Evolutionary conservation across 108 stramenopile species (phyloP).

Genomic region (Fistulifera pelliculosa): DNA sequence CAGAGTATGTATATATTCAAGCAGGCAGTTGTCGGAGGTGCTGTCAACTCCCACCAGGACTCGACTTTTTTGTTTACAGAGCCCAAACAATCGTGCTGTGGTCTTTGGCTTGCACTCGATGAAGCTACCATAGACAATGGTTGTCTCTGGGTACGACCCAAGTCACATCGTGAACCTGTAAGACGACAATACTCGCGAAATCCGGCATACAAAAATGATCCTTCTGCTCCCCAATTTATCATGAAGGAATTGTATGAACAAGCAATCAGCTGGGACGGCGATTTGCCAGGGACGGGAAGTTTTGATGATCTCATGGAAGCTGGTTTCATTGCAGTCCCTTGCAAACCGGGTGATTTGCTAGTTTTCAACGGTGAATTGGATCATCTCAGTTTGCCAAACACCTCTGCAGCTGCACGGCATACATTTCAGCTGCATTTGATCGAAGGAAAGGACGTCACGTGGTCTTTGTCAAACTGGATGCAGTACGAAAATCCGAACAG

Average conservation of each 20-base stretch:
- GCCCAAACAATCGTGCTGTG: slow-evolving; percentile 82
- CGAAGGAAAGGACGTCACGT: slow-evolving; percentile 58
- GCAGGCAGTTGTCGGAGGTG: slow-evolving; percentile 75
- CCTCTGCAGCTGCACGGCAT: slow-evolving; percentile 52
- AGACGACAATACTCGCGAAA: slow-evolving; percentile 77
- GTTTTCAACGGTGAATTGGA: slow-evolving; percentile 81
- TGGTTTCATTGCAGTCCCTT: slow-evolving; percentile 80
- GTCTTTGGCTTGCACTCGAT: slow-evolving; percentile 91
- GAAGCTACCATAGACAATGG: slow-evolving; percentile 89
- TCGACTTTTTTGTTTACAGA: slow-evolving; percentile 86
- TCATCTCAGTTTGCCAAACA: slow-evolving; percentile 84
- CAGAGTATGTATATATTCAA: slow-evolving; percentile 97
- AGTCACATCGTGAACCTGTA: slow-evolving; percentile 68
- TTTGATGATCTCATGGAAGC: slow-evolving; percentile 40
- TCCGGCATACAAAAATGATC: slow-evolving; percentile 12
- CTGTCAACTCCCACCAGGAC: slow-evolving; percentile 90
- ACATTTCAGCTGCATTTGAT: slow-evolving; percentile 90
- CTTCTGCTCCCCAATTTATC: slow-evolving; percentile 8
- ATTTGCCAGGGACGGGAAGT: slow-evolving; percentile 32
- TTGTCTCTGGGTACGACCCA: slow-evolving; percentile 87
- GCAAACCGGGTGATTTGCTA: slow-evolving; percentile 82
- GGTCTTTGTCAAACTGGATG: slow-evolving; percentile 86
- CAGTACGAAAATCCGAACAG: slow-evolving; percentile 42
- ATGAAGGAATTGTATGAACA: slow-evolving; percentile 15
- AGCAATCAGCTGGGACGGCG: slow-evolving; percentile 57